Evolutionary conservation across 2,329 filamentous ascomycete genomes (phyloP).

Genomic region (Ceratocystis cacaofunesta): DNA sequence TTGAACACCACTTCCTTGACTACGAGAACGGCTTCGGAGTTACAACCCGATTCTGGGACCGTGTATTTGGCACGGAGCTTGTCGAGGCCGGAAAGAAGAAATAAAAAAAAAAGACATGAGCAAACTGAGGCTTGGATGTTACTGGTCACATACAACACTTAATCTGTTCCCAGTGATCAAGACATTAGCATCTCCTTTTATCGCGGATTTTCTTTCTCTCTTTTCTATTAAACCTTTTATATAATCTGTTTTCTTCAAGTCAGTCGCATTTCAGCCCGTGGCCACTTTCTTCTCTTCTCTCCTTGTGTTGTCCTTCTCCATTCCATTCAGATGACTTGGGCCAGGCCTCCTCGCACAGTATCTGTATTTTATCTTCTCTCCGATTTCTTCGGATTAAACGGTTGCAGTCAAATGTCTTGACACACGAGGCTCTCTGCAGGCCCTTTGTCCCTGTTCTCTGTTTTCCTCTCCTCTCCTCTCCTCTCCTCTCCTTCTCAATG

Average conservation of each 20-base stretch:
- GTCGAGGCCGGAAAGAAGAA: constrained; percentile 12
- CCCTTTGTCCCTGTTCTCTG: background rate
- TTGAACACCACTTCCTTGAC: constrained; percentile 93
- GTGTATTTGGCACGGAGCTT: constrained; percentile 79
- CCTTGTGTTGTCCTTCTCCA: no score
- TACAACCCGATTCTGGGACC: constrained; percentile 92
- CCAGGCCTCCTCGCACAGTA: background rate
- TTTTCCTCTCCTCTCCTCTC: background rate
- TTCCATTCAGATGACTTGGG: no score
- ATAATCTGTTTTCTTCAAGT: background rate
- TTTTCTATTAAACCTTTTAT: background rate
- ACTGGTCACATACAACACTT: no score
- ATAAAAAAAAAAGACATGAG: background rate
- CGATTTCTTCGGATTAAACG: background rate
- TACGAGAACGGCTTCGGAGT: constrained; percentile 97
- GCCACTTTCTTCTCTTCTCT: no score
- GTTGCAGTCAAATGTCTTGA: background rate
- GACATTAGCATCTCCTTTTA: no score
- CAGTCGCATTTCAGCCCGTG: background rate
- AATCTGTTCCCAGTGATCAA: no score
- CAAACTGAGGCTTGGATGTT: background rate
- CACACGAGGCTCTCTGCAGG: background rate
- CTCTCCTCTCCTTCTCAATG: background rate
- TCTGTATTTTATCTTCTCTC: background rate
- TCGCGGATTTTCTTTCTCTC: background rate